These are phyloP conservation scores for Arthroderma uncinatum DNA, from an alignment of 2,329 filamentous ascomycete genomes.

Conservation along the genomic window DNA sequence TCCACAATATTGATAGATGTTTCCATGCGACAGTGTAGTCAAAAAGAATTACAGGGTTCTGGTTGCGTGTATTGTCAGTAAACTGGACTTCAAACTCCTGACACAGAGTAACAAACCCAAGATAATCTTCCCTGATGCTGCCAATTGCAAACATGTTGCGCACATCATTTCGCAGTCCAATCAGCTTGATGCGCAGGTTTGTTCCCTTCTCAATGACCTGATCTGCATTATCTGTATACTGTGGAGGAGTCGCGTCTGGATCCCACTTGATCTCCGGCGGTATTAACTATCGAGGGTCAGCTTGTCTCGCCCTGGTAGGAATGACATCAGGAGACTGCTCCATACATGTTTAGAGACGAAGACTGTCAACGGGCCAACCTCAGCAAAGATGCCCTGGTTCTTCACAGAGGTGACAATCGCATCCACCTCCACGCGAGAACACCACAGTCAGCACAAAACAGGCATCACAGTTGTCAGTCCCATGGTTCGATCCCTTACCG, in stretches of 20 bases:
- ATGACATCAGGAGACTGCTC: slow-evolving; percentile 16
- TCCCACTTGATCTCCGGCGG: slow-evolving; percentile 88
- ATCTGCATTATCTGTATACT: slow-evolving; percentile 91
- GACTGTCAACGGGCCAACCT: slow-evolving; percentile 39
- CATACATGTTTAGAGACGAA: slow-evolving; percentile 59
- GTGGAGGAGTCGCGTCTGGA: slow-evolving; percentile 88
- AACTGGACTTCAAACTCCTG: neutral
- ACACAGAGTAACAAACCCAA: slow-evolving; percentile 30
- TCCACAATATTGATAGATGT: neutral
- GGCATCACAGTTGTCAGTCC: neutral
- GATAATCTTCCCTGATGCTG: slow-evolving; percentile 71
- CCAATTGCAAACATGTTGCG: slow-evolving; percentile 94
- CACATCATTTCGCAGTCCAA: slow-evolving; percentile 86
- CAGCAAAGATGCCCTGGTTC: slow-evolving; percentile 65
- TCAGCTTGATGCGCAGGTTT: slow-evolving; percentile 85
- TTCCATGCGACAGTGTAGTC: slow-evolving; percentile 2
- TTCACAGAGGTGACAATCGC: slow-evolving; percentile 87
- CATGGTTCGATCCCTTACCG: slow-evolving; percentile 48
- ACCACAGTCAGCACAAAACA: neutral
- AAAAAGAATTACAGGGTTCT: slow-evolving; percentile 10
- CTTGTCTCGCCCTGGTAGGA: slow-evolving; percentile 3
- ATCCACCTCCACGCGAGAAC: slow-evolving; percentile 57
- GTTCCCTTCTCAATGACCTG: slow-evolving; percentile 89
- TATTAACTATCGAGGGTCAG: slow-evolving; percentile 54
- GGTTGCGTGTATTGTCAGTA: neutral